Evolutionary conservation across 1,284 basidiomycete species (phyloP).

Genomic region (Cutaneotrichosporon curvatum): DNA sequence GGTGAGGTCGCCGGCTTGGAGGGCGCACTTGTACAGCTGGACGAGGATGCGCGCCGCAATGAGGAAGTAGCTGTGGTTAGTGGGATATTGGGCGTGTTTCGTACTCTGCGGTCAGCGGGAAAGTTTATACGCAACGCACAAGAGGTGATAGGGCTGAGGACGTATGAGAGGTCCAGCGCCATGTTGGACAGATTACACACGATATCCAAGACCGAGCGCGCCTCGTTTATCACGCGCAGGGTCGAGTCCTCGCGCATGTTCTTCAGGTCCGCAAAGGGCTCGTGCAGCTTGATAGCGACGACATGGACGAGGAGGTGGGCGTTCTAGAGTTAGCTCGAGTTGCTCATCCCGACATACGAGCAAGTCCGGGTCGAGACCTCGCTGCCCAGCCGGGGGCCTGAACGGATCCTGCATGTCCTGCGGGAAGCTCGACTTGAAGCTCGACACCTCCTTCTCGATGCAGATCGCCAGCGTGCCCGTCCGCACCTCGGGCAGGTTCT

Average conservation of each 20-base stretch:
- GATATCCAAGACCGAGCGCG: constrained; percentile 26
- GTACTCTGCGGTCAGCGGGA: not conserved
- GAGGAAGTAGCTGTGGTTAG: constrained; percentile 22
- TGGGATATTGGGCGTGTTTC: too few relatives aligned
- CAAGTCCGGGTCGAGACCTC: constrained; percentile 31
- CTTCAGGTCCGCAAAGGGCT: constrained; percentile 31
- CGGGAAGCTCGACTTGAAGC: constrained; percentile 29
- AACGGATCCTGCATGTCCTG: constrained; percentile 31
- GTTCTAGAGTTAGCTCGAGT: constrained; percentile 13
- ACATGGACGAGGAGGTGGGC: constrained; percentile 30
- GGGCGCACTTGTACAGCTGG: constrained; percentile 29
- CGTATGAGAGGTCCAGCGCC: constrained; percentile 25
- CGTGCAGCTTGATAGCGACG: constrained; percentile 36
- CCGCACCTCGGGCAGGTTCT: constrained; percentile 7
- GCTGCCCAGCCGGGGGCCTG: constrained; percentile 16
- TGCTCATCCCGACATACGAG: constrained; percentile 20
- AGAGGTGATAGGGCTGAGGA: constrained; percentile 23
- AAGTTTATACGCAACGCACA: too few relatives aligned
- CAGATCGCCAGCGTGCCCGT: constrained; percentile 21
- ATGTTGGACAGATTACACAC: constrained; percentile 28
- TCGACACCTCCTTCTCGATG: constrained; percentile 25
- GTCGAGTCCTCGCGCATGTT: constrained; percentile 25
- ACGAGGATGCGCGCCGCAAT: constrained; percentile 29
- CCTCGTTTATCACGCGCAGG: constrained; percentile 22
- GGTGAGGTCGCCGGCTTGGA: constrained; percentile 19